Evolutionary conservation across 2,329 filamentous ascomycete genomes (phyloP).

Genomic region (Aspergillus sp.): DNA sequence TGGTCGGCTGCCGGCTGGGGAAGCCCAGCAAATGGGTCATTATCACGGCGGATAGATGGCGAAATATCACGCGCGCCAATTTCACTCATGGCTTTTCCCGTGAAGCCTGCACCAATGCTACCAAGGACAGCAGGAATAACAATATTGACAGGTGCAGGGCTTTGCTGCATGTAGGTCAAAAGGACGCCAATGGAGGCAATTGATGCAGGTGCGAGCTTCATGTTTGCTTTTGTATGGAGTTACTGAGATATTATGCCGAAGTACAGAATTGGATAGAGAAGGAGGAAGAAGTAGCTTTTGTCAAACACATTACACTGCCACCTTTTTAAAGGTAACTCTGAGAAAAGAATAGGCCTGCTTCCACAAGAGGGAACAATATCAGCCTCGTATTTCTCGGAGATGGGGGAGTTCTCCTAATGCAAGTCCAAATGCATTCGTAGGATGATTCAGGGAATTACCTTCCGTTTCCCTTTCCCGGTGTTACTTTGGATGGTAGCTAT

Average conservation of each 20-base stretch:
- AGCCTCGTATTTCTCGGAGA: no score
- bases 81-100: neutral
- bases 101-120: neutral
- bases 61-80: neutral
- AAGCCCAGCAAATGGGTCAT: neutral
- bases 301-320: neutral
- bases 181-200: constrained; percentile 1
- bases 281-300: neutral
- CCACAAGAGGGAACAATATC: no score
- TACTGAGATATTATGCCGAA: neutral
- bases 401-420: no score
- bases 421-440: no score
- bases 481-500: no score
- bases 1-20: constrained; percentile 1
- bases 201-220: neutral
- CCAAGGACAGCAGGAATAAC: neutral
- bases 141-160: constrained; percentile 1
- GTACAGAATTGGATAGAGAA: neutral
- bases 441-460: no score
- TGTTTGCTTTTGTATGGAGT: neutral
- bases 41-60: neutral
- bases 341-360: no score
- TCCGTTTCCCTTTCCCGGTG: no score
- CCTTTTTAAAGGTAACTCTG: no score
- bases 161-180: neutral